Percentiles rank a stretch among this genome's conserved stretches.
phyloP scores from a whole-genome alignment of 2,329 filamentous ascomycete genomes.

The Stemphylium lycopersici region DNA sequence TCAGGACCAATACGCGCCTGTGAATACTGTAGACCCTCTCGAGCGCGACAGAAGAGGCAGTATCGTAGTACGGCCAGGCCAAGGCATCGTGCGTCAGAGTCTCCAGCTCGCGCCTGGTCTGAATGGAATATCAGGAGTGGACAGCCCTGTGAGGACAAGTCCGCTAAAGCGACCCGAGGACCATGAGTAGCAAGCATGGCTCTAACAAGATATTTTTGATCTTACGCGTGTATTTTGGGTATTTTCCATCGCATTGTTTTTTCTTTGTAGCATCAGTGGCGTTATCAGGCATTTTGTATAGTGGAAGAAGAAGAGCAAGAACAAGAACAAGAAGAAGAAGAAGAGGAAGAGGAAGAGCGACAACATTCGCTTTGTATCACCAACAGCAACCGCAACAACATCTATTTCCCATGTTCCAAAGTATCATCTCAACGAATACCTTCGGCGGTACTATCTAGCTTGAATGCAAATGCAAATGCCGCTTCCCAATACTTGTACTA shows the following conservation, averaged over 20 bases:
- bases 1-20: conserved; percentile 48
- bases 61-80: conserved; percentile 22
- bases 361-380: conserved; percentile 13
- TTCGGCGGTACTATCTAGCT: background rate
- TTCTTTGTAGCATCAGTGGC: conserved; percentile 22
- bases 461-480: background rate
- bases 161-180: conserved; percentile 56
- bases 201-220: conserved; percentile 1
- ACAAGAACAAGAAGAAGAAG: background rate
- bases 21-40: conserved; percentile 40
- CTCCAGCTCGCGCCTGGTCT: conserved; percentile 45
- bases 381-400: background rate
- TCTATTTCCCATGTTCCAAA: background rate
- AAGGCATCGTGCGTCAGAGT: conserved; percentile 45
- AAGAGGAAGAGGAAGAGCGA: background rate
- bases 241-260: background rate
- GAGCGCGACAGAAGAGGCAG: conserved; percentile 28
- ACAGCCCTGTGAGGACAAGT: conserved; percentile 42
- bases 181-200: conserved; percentile 42
- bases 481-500: background rate
- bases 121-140: conserved; percentile 18
- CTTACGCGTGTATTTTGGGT: conserved; percentile 5
- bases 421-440: background rate
- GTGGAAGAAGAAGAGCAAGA: background rate
- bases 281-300: conserved; percentile 1